phyloP scores from a whole-genome alignment of 1,139 yeast genomes.

The Diutina pseudorugosa region DNA sequence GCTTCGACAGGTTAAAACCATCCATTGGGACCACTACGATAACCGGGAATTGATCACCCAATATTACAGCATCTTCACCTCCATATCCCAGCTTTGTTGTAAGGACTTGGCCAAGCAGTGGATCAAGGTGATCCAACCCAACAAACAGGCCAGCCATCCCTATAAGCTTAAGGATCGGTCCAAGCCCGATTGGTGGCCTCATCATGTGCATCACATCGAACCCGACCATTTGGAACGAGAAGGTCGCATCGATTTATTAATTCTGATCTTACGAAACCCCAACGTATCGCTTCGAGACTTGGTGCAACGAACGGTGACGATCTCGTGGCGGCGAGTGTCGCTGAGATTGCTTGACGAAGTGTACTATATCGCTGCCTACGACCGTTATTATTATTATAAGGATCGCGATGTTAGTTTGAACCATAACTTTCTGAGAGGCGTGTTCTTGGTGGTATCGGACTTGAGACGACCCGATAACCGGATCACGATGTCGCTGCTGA shows the following conservation, averaged over 20 bases:
- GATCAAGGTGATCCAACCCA: conserved; percentile 57
- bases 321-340: not conserved
- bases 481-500: not conserved
- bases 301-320: conserved; percentile 16
- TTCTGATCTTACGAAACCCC: conserved; percentile 24
- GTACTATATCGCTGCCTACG: not conserved
- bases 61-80: conserved; percentile 6
- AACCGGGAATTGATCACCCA: conserved; percentile 4
- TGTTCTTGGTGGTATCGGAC: not conserved
- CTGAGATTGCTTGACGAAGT: not conserved
- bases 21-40: not conserved
- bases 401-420: not conserved
- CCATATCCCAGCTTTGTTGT: conserved; percentile 40
- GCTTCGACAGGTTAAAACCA: not conserved
- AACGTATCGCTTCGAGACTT: conserved; percentile 15
- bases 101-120: conserved; percentile 54
- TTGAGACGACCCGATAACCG: not conserved
- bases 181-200: conserved; percentile 69
- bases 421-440: not conserved
- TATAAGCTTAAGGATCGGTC: conserved; percentile 38
- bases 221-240: conserved; percentile 61
- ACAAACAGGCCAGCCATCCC: conserved; percentile 52
- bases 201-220: conserved; percentile 44
- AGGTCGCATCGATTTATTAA: conserved; percentile 39
- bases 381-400: not conserved